Conservation (phyloP, 2,329 filamentous ascomycete species). For the Periconia sp. region DNA sequence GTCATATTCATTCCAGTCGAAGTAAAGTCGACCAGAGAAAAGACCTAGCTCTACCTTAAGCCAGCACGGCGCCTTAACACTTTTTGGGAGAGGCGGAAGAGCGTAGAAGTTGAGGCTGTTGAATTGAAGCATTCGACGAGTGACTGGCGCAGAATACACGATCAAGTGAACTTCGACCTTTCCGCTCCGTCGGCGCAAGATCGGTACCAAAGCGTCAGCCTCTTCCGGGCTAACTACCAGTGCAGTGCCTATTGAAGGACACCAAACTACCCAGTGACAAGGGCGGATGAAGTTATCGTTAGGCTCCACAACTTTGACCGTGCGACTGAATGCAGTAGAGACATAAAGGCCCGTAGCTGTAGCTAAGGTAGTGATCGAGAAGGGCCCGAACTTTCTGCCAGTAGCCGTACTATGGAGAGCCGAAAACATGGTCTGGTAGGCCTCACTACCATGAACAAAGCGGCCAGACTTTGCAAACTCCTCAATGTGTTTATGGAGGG, state of each 20-base stretch:
- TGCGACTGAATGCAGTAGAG: constrained; percentile 57
- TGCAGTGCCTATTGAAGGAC: constrained; percentile 52
- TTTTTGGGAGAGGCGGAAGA: constrained; percentile 54
- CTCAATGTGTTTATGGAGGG: constrained; percentile 56
- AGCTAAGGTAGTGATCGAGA: constrained; percentile 8
- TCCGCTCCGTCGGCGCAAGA: constrained; percentile 37
- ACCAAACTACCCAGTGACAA: constrained; percentile 69
- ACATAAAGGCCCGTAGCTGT: constrained; percentile 44
- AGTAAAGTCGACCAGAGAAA: constrained; percentile 66
- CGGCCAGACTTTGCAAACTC: constrained; percentile 55
- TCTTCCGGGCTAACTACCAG: constrained; percentile 69
- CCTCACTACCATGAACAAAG: constrained; percentile 44
- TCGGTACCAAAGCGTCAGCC: constrained; percentile 60
- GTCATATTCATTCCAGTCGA: constrained; percentile 56
- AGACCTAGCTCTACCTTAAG: constrained; percentile 65
- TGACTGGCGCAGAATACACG: constrained; percentile 66
- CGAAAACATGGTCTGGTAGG: constrained; percentile 51
- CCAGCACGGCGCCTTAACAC: constrained; percentile 57
- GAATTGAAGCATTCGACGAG: constrained; percentile 65
- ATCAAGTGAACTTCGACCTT: constrained; percentile 52
- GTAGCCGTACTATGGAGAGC: constrained; percentile 49
- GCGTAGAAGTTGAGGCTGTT: constrained; percentile 60
- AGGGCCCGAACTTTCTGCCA: constrained; percentile 41
- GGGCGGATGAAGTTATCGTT: constrained; percentile 54
- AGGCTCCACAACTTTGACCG: constrained; percentile 47